A percentile compares a stretch with the other conserved stretches of the same genome.
Evolutionary conservation across 768 basidiomycete genomes (phyloP).

Genomic region (Amanita polypyramis): DNA sequence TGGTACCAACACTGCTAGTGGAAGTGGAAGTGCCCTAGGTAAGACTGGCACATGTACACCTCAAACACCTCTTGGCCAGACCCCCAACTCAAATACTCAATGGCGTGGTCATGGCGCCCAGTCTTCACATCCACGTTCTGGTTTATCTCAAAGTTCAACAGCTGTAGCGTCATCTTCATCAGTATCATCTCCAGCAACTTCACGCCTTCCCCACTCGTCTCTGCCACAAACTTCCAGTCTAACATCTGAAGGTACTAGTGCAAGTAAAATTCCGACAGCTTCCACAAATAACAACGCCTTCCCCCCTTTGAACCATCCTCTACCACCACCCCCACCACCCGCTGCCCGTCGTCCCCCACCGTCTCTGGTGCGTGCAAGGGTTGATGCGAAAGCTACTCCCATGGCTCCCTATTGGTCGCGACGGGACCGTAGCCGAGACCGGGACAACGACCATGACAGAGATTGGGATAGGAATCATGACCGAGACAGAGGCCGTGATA

Average conservation of each 20-base stretch:
- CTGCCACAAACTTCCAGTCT: slow-evolving; percentile 12
- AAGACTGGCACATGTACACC: slow-evolving; percentile 9
- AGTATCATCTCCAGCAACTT: slow-evolving; percentile 1
- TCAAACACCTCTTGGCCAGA: slow-evolving; percentile 9
- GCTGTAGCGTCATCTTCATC: slow-evolving; percentile 10
- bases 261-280: background rate
- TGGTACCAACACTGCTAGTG: slow-evolving; percentile 8
- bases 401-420: slow-evolving; percentile 6
- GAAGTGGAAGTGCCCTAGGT: slow-evolving; percentile 10
- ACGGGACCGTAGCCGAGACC: slow-evolving; percentile 11
- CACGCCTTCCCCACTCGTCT: slow-evolving; percentile 11
- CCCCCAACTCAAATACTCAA: slow-evolving; percentile 7
- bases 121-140: slow-evolving; percentile 4
- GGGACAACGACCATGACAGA: slow-evolving; percentile 4
- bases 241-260: background rate
- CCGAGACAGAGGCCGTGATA: slow-evolving; percentile 12
- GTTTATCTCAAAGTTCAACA: slow-evolving; percentile 3
- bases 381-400: slow-evolving; percentile 7
- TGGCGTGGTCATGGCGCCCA: slow-evolving; percentile 7
- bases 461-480: slow-evolving; percentile 14
- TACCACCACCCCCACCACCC: slow-evolving; percentile 6
- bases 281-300: background rate
- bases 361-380: slow-evolving; percentile 8
- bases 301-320: slow-evolving; percentile 4
- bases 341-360: slow-evolving; percentile 8